Conservation (phyloP, 352 stramenopile species). For the Globisporangium yorkense region DNA sequence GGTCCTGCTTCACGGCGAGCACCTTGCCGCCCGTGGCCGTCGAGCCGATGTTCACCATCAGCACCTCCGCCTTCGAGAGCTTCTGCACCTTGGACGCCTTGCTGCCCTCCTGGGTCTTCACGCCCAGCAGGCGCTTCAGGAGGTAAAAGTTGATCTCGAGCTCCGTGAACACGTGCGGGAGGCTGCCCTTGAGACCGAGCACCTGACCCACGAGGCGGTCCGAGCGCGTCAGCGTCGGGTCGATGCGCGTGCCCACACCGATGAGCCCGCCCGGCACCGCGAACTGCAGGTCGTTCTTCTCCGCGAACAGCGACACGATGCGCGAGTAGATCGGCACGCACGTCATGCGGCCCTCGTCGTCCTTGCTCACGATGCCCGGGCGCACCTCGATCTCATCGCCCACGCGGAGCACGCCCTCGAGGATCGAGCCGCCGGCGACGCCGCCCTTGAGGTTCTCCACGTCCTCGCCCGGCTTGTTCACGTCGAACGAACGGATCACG, state of each 20-base stretch:
- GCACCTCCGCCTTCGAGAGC: slow-evolving; percentile 97
- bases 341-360: slow-evolving; percentile 94
- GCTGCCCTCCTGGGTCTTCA: slow-evolving; percentile 98
- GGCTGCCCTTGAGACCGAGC: slow-evolving; percentile 94
- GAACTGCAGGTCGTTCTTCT: slow-evolving; percentile 99
- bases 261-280: slow-evolving; percentile 99
- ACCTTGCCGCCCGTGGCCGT: slow-evolving; percentile 97
- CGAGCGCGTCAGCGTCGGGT: slow-evolving; percentile 98
- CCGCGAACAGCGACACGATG: slow-evolving; percentile 97
- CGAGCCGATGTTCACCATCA: slow-evolving; percentile 99
- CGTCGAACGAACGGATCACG: slow-evolving; percentile 99
- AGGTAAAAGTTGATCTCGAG: slow-evolving; percentile 99
- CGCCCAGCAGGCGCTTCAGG: slow-evolving; percentile 97
- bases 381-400: slow-evolving; percentile 99
- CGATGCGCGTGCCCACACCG: slow-evolving; percentile 98
- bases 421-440: slow-evolving; percentile 89
- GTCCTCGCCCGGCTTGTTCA: slow-evolving; percentile 99
- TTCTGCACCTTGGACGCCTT: slow-evolving; percentile 99
- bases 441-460: slow-evolving; percentile 96
- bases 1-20: slow-evolving; percentile 94
- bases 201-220: slow-evolving; percentile 99
- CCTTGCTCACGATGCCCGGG: slow-evolving; percentile 98
- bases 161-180: slow-evolving; percentile 99
- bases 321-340: slow-evolving; percentile 92
- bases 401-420: slow-evolving; percentile 96